phyloP scores from a whole-genome alignment of 106 monocot genomes.

The Posidonia australis region DNA sequence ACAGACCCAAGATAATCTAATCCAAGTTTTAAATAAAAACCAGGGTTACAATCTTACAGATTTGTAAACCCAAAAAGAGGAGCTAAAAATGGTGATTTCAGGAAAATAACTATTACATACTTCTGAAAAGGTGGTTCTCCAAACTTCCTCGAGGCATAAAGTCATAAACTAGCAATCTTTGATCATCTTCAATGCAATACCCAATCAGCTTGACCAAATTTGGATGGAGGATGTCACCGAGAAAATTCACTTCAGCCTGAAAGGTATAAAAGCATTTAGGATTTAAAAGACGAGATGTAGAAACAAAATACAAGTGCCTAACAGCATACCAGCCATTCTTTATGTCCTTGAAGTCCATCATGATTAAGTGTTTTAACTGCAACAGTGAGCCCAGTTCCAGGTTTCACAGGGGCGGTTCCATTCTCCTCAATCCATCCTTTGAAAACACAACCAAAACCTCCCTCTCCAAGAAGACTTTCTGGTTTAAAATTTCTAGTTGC shows the following conservation, averaged over 20 bases:
- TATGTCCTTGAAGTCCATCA: constrained; percentile 39
- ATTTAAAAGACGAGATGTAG: background rate
- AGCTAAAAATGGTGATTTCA: background rate
- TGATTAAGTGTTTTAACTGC: constrained; percentile 40
- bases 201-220: constrained; percentile 37
- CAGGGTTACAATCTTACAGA: background rate
- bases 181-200: constrained; percentile 44
- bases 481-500: constrained; percentile 36
- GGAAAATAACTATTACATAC: constrained; percentile 7
- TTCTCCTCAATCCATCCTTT: constrained; percentile 47
- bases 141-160: constrained; percentile 38
- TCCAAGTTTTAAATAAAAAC: too few species aligned
- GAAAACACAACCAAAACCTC: constrained; percentile 42
- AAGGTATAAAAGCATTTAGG: background rate
- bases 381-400: constrained; percentile 38
- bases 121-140: constrained; percentile 40
- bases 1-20: too few species aligned
- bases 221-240: constrained; percentile 38
- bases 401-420: constrained; percentile 41
- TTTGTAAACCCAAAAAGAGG: too few species aligned
- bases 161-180: constrained; percentile 34
- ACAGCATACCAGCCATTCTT: constrained; percentile 34
- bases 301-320: background rate
- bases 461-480: constrained; percentile 40
- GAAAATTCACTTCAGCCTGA: constrained; percentile 41